phyloP scores from a whole-genome alignment of 768 basidiomycete genomes.

The Boletus rubescentipes region DNA sequence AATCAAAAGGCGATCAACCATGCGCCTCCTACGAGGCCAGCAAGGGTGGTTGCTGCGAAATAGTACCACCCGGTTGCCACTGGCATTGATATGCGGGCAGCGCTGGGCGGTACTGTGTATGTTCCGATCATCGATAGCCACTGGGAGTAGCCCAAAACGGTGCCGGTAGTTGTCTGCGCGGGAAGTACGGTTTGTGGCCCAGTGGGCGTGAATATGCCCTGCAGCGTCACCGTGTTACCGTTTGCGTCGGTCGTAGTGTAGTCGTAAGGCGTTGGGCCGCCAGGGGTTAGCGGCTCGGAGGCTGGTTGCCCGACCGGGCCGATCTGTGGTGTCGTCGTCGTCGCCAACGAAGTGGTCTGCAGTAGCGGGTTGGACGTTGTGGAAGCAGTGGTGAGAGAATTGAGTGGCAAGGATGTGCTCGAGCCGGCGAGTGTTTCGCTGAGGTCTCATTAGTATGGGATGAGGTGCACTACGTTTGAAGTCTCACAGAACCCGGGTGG shows the following conservation, averaged over 20 bases:
- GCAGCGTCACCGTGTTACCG: slow-evolving; percentile 22
- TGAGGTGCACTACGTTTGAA: background rate
- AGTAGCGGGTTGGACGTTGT: slow-evolving; percentile 19
- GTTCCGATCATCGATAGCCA: slow-evolving; percentile 34
- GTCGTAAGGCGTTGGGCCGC: slow-evolving; percentile 48
- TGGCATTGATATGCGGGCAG: slow-evolving; percentile 21
- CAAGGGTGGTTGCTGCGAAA: slow-evolving; percentile 22
- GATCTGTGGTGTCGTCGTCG: slow-evolving; percentile 19
- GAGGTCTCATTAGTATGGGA: slow-evolving; percentile 8
- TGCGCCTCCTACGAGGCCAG: slow-evolving; percentile 29
- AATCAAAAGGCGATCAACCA: slow-evolving; percentile 31
- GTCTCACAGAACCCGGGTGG: slow-evolving; percentile 47
- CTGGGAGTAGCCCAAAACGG: slow-evolving; percentile 29
- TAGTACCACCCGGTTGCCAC: slow-evolving; percentile 29
- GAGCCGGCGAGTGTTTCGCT: slow-evolving; percentile 18
- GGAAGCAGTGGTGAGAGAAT: background rate
- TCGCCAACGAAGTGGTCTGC: slow-evolving; percentile 19
- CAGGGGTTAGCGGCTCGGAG: slow-evolving; percentile 36
- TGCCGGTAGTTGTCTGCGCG: slow-evolving; percentile 25
- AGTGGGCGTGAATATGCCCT: slow-evolving; percentile 34
- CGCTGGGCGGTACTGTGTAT: slow-evolving; percentile 25
- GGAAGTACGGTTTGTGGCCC: slow-evolving; percentile 31
- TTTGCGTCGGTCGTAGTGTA: slow-evolving; percentile 47
- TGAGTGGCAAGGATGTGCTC: background rate
- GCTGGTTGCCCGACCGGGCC: slow-evolving; percentile 55